Evolutionary conservation across 2,329 filamentous ascomycete genomes (phyloP).

Genomic region (Tolypocladium tropicale): DNA sequence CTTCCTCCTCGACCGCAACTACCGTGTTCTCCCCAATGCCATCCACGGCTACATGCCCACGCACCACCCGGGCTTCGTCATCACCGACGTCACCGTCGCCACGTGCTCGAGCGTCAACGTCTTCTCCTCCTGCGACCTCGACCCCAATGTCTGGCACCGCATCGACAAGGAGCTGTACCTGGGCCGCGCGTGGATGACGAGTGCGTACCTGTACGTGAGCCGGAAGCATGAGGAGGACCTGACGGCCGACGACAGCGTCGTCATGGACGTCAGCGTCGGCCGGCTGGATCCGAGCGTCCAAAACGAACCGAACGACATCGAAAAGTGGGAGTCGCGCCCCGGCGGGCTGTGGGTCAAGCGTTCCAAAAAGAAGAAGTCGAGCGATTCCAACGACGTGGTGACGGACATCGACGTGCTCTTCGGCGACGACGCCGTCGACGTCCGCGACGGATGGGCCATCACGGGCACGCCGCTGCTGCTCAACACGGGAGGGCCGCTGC

Average conservation of each 20-base stretch:
- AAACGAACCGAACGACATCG: conserved; percentile 42
- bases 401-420: conserved; percentile 82
- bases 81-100: conserved; percentile 74
- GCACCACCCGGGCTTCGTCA: conserved; percentile 73
- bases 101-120: conserved; percentile 66
- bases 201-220: conserved; percentile 72
- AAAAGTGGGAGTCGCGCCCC: conserved; percentile 68
- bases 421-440: conserved; percentile 84
- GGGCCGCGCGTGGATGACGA: conserved; percentile 59
- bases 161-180: conserved; percentile 87
- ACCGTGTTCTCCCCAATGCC: conserved; percentile 72
- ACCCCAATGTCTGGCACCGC: conserved; percentile 63
- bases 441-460: conserved; percentile 74
- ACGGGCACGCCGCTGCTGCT: conserved; percentile 65
- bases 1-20: conserved; percentile 79
- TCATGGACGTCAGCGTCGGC: conserved; percentile 69
- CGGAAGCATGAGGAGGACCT: conserved; percentile 82
- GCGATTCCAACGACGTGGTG: conserved; percentile 63
- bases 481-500: conserved; percentile 48
- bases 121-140: conserved; percentile 67
- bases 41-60: conserved; percentile 81
- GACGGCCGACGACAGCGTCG: conserved; percentile 60
- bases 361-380: conserved; percentile 59
- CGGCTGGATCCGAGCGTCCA: conserved; percentile 52
- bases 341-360: conserved; percentile 76